These are phyloP conservation scores for Diaporthe vexans DNA, from an alignment of 2,329 filamentous ascomycete species.

Conservation along the genomic window DNA sequence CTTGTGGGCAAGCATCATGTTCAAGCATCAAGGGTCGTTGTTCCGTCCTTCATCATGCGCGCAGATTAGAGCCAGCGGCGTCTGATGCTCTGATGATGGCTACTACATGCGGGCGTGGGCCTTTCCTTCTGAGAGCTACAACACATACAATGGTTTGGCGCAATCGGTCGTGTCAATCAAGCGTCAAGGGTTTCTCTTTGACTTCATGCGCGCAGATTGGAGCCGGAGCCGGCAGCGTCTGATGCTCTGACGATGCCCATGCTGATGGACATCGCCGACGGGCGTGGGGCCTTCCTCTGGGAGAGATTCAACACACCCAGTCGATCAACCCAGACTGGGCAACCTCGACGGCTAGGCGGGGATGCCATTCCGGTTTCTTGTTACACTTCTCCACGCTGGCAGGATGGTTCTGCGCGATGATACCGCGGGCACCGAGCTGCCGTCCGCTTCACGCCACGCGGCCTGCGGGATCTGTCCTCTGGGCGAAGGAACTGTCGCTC, in stretches of 20 bases:
- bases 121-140: not conserved
- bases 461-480: not conserved
- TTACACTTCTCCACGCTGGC: slow-evolving; percentile 2
- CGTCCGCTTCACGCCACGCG: slow-evolving; percentile 21
- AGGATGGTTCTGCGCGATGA: slow-evolving; percentile 34
- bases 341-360: slow-evolving; percentile 19
- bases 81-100: slow-evolving; percentile 19
- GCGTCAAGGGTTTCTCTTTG: slow-evolving; percentile 15
- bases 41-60: not conserved
- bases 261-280: slow-evolving; percentile 6
- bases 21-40: slow-evolving; percentile 25
- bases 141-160: no score
- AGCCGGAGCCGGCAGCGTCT: slow-evolving; percentile 21
- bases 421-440: slow-evolving; percentile 30
- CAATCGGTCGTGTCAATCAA: not conserved
- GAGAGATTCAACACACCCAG: slow-evolving; percentile 7
- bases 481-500: slow-evolving; percentile 12
- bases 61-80: slow-evolving; percentile 18
- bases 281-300: not conserved
- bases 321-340: slow-evolving; percentile 12
- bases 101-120: slow-evolving; percentile 1
- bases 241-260: slow-evolving; percentile 2
- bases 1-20: slow-evolving; percentile 8
- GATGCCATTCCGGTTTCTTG: slow-evolving; percentile 23
- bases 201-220: slow-evolving; percentile 14